phyloP scores from a whole-genome alignment of 768 basidiomycete genomes.

The Macrocybe gigantea region DNA sequence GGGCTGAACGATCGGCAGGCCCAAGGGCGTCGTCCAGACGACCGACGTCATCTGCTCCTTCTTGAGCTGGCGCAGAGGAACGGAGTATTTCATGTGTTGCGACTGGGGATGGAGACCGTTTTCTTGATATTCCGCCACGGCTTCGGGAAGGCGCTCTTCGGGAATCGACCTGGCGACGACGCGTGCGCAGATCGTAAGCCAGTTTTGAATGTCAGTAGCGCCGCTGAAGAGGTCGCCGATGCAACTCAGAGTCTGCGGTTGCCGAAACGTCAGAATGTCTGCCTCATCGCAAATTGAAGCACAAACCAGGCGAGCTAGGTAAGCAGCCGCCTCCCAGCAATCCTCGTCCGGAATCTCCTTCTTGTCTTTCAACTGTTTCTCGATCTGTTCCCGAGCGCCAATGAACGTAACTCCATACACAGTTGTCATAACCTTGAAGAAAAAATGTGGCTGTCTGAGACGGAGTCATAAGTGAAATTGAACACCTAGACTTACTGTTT shows the following conservation, averaged over 20 bases:
- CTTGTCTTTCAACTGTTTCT: constrained; percentile 76
- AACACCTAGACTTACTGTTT: constrained; percentile 59
- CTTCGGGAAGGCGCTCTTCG: constrained; percentile 51
- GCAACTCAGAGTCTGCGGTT: constrained; percentile 54
- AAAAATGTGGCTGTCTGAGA: not conserved
- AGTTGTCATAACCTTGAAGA: constrained; percentile 87
- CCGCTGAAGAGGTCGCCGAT: constrained; percentile 95
- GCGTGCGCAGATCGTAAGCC: constrained; percentile 80
- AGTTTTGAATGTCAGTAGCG: constrained; percentile 85
- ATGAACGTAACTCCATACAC: constrained; percentile 97
- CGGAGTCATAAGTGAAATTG: not conserved
- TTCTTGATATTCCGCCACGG: constrained; percentile 19
- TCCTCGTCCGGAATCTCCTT: constrained; percentile 66
- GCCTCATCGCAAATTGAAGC: not conserved
- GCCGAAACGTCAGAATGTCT: not conserved
- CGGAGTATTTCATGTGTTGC: constrained; percentile 3
- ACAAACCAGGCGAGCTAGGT: constrained; percentile 71
- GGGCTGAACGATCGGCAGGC: constrained; percentile 92
- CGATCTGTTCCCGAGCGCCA: constrained; percentile 93
- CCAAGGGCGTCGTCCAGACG: constrained; percentile 95
- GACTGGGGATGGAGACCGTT: too few relatives aligned
- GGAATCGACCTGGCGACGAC: constrained; percentile 87
- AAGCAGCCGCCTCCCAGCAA: constrained; percentile 70
- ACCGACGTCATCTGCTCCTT: constrained; percentile 95
- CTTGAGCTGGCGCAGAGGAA: constrained; percentile 38